Conservation (phyloP, 768 basidiomycete genomes). For the Tephrocybe sp. region DNA sequence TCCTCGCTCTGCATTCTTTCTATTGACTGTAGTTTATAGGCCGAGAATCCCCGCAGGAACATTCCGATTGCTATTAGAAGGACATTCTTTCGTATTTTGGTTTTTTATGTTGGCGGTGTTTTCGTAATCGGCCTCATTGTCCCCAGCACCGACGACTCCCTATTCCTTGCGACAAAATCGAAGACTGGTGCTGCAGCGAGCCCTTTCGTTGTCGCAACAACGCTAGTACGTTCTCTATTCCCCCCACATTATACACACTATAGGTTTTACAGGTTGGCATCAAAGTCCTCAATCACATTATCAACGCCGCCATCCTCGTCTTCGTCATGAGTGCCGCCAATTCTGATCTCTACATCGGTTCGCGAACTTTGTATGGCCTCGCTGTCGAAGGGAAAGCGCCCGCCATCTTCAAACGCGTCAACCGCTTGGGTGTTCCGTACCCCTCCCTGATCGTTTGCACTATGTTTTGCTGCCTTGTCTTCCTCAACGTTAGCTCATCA, state of each 20-base stretch:
- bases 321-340: slow-evolving; percentile 66
- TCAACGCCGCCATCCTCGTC: slow-evolving; percentile 61
- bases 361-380: slow-evolving; percentile 46
- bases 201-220: slow-evolving; percentile 57
- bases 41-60: slow-evolving; percentile 69
- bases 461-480: slow-evolving; percentile 53
- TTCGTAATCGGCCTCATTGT: slow-evolving; percentile 73
- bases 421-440: slow-evolving; percentile 46
- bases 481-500: slow-evolving; percentile 51
- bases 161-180: slow-evolving; percentile 43
- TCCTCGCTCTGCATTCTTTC: background rate
- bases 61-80: slow-evolving; percentile 69
- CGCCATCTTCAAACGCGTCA: slow-evolving; percentile 40
- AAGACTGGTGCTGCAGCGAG: slow-evolving; percentile 57
- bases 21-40: slow-evolving; percentile 29
- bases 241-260: background rate
- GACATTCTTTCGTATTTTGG: slow-evolving; percentile 56
- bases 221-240: slow-evolving; percentile 24
- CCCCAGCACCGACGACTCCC: slow-evolving; percentile 51
- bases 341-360: slow-evolving; percentile 58
- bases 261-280: slow-evolving; percentile 43
- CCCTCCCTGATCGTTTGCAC: slow-evolving; percentile 54
- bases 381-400: slow-evolving; percentile 51
- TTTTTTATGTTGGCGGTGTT: slow-evolving; percentile 68
- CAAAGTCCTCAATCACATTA: slow-evolving; percentile 56